Base-by-base conservation (phyloP, 2,329 filamentous ascomycete genomes). In the Calycina herbarum region DNA sequence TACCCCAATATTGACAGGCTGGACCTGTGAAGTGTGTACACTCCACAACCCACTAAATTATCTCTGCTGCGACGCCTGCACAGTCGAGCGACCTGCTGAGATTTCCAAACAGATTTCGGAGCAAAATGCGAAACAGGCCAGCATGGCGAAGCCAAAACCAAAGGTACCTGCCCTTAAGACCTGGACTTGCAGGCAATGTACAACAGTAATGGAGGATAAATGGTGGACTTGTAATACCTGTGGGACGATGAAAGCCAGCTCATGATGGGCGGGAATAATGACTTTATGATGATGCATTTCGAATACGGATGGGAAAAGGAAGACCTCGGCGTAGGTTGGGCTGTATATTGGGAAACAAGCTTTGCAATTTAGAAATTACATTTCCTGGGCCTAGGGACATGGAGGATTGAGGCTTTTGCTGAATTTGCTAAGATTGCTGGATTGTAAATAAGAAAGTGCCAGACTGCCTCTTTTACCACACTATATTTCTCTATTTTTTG, bases 181-280 rank as follows among this genome's bases (percentile, higher is more conserved):
- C 1, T 88, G 85, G 85, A 77, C 77, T 38, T 88, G 86, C 69
- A 79, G 78, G 17, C 79, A 79, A 63, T 88, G 86, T 68, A 80
- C 80, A 8, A 82, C 79, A 1, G 73, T 77, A 31, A 84, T 86
- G 78, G 82, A 85, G 64, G 76, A 78, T 57, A 79, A 82, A 68
- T 86, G 83, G 83, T 86, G 85, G 84, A 83, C 81, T 29, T 87
- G 85, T 69, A 81, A 81, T 20, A 75, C 78, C 2, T 88, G 85
- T 72, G 83, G 83, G 1, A 80, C 76, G 68, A 81, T 87, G 76
- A 86, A 86, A 75, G 78, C 82, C 11, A 81, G 74, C 66, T 85
- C 82, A n/a, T 75, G 66, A 74, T 45, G 57, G 31, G 8, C 11
- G 27, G n/a, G 54, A 33, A 42, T 24, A 24, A 61, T 40, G 56